Evolutionary conservation across 2,329 filamentous ascomycete genomes (phyloP).

Genomic region (Furcasterigmium sp.): DNA sequence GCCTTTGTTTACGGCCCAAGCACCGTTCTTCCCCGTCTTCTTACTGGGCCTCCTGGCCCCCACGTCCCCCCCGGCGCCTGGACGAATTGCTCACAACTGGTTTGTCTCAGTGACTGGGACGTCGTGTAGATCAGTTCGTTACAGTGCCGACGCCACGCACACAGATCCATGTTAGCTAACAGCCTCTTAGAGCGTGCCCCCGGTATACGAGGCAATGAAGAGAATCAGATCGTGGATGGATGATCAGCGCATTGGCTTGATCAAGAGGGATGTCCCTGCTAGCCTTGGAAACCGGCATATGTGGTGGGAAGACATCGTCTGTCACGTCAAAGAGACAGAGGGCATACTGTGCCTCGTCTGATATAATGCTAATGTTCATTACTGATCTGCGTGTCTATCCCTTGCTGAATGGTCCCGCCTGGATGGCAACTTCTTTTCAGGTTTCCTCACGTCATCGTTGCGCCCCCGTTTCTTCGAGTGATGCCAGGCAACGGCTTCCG

Average conservation of each 20-base stretch:
- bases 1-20: constrained; percentile 32
- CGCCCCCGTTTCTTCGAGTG: too few relatives aligned
- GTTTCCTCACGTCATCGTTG: too few relatives aligned
- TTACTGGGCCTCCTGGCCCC: constrained; percentile 31
- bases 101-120: constrained; percentile 29
- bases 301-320: constrained; percentile 36
- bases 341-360: constrained; percentile 33
- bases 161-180: background rate
- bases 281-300: constrained; percentile 22
- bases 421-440: too few relatives aligned
- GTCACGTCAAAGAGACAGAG: constrained; percentile 21
- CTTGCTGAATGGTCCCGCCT: too few relatives aligned
- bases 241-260: constrained; percentile 13
- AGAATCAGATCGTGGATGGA: constrained; percentile 30
- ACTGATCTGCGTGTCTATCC: too few relatives aligned
- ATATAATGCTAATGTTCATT: constrained; percentile 4
- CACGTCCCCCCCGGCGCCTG: constrained; percentile 15
- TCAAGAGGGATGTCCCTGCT: constrained; percentile 10
- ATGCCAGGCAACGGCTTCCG: too few relatives aligned
- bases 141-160: constrained; percentile 3
- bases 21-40: constrained; percentile 34
- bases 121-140: constrained; percentile 33
- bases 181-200: constrained; percentile 30
- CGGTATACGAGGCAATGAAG: constrained; percentile 25
- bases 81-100: constrained; percentile 23